Evolutionary conservation across 352 stramenopile species (phyloP).

Genomic region (Phytopythium montanum): DNA sequence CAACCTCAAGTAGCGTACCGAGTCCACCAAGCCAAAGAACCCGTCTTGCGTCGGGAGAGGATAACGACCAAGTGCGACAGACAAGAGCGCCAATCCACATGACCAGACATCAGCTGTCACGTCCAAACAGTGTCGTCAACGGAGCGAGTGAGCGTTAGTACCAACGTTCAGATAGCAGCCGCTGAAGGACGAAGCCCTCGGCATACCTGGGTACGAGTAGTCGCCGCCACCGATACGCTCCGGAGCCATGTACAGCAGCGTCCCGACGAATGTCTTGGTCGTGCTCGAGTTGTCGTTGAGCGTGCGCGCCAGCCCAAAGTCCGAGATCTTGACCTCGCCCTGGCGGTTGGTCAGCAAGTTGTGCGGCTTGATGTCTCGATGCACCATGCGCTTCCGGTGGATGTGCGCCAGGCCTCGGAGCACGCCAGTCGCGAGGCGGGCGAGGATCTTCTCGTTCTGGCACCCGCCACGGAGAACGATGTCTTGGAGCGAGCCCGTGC

Average conservation of each 20-base stretch:
- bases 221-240: slow-evolving; percentile 90
- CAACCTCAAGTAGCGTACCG: slow-evolving; percentile 24
- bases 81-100: slow-evolving; percentile 75
- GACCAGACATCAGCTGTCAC: slow-evolving; percentile 77
- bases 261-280: slow-evolving; percentile 93
- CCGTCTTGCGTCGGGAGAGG: slow-evolving; percentile 82
- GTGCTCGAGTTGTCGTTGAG: slow-evolving; percentile 68
- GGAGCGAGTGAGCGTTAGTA: neutral
- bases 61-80: slow-evolving; percentile 79
- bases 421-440: slow-evolving; percentile 65
- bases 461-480: slow-evolving; percentile 82
- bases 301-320: slow-evolving; percentile 82
- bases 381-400: slow-evolving; percentile 86
- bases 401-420: slow-evolving; percentile 84
- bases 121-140: neutral
- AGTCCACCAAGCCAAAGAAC: slow-evolving; percentile 87
- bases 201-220: slow-evolving; percentile 83
- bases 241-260: slow-evolving; percentile 93
- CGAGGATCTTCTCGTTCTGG: slow-evolving; percentile 79
- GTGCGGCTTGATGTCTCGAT: slow-evolving; percentile 91
- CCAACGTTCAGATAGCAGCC: neutral
- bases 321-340: slow-evolving; percentile 87
- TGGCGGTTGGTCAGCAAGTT: slow-evolving; percentile 87
- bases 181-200: neutral
- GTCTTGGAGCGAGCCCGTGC: slow-evolving; percentile 88